These are phyloP conservation scores for Ceratobasidium sp. DNA, from an alignment of 1,284 basidiomycete species.

Conservation along the genomic window DNA sequence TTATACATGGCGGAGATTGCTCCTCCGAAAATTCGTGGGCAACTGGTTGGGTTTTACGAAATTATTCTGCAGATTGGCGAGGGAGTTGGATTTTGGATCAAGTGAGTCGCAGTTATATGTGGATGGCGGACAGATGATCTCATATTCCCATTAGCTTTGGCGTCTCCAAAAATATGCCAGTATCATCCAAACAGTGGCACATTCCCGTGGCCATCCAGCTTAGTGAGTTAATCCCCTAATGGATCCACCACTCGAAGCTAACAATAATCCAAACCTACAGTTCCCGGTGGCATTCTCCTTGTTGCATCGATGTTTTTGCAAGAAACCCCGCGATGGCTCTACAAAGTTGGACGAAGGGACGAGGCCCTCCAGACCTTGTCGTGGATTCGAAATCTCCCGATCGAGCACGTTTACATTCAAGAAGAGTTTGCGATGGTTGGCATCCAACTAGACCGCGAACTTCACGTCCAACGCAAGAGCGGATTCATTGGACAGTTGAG, in stretches of 20 bases:
- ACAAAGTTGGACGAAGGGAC: slow-evolving; percentile 50
- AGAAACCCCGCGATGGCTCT: slow-evolving; percentile 56
- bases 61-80: slow-evolving; percentile 54
- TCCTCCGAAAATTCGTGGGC: slow-evolving; percentile 53
- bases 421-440: slow-evolving; percentile 20
- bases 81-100: slow-evolving; percentile 53
- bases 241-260: background rate
- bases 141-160: slow-evolving; percentile 33
- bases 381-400: slow-evolving; percentile 52
- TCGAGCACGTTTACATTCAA: slow-evolving; percentile 50
- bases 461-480: slow-evolving; percentile 46
- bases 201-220: slow-evolving; percentile 56
- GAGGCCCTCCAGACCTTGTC: slow-evolving; percentile 51
- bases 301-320: slow-evolving; percentile 52
- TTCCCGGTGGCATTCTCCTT: slow-evolving; percentile 54
- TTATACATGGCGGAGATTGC: slow-evolving; percentile 57
- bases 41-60: slow-evolving; percentile 54
- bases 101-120: slow-evolving; percentile 48
- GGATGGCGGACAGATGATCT: slow-evolving; percentile 48
- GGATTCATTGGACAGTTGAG: slow-evolving; percentile 49
- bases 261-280: background rate
- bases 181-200: slow-evolving; percentile 53
- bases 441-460: slow-evolving; percentile 50
- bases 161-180: background rate
- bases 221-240: slow-evolving; percentile 11